Evolutionary conservation across 1,139 yeast genomes (phyloP).

Genomic region (Candida glucosophila): DNA sequence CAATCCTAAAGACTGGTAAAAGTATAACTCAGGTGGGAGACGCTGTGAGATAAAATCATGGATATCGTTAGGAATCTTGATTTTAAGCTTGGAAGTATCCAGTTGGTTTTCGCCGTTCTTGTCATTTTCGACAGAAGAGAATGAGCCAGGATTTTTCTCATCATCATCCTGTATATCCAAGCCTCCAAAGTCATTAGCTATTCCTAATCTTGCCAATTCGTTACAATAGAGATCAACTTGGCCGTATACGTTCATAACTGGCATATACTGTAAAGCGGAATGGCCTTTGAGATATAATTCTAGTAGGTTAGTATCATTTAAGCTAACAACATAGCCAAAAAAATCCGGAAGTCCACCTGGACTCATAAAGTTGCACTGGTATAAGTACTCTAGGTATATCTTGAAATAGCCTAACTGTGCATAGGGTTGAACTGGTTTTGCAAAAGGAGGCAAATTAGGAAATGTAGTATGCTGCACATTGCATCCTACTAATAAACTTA

Average conservation of each 20-base stretch:
- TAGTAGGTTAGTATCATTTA: conserved; percentile 29
- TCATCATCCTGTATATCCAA: conserved; percentile 2
- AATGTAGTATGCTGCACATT: conserved; percentile 61
- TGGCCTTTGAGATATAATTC: conserved; percentile 33
- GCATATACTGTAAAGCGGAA: conserved; percentile 41
- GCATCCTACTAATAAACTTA: conserved; percentile 72
- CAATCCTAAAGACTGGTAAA: conserved; percentile 74
- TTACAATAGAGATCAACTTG: conserved; percentile 48
- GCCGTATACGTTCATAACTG: conserved; percentile 65
- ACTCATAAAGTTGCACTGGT: conserved; percentile 24
- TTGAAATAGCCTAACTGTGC: conserved; percentile 38
- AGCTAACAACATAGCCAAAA: conserved; percentile 26
- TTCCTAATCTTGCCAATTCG: conserved; percentile 32
- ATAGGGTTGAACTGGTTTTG: conserved; percentile 36
- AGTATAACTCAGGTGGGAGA: conserved; percentile 78
- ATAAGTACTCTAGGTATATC: conserved; percentile 35
- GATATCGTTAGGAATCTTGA: conserved; percentile 63
- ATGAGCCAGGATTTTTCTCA: conserved; percentile 1
- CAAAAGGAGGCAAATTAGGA: conserved; percentile 46
- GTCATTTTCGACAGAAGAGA: too few relatives aligned
- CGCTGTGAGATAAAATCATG: conserved; percentile 81
- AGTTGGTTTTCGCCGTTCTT: conserved; percentile 2
- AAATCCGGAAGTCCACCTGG: conserved; percentile 21
- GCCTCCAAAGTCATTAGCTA: conserved; percentile 8
- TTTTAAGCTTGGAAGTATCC: conserved; percentile 2